These are phyloP conservation scores for Calycina marina DNA, from an alignment of 2,329 filamentous ascomycete species.

Conservation along the genomic window DNA sequence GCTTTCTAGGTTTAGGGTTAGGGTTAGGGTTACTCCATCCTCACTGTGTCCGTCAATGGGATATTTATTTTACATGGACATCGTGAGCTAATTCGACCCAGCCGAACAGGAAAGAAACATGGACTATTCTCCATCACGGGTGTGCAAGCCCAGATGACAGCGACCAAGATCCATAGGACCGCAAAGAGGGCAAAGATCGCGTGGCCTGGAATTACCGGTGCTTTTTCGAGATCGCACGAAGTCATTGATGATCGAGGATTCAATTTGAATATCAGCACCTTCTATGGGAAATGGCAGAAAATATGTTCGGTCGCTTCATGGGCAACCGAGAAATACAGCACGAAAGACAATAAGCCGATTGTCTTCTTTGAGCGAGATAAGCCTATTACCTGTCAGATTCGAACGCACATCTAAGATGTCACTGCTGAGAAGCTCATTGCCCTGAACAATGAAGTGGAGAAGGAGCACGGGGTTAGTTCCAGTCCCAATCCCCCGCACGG, in stretches of 20 bases:
- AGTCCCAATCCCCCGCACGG: constrained; percentile 27
- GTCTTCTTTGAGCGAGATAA: background rate
- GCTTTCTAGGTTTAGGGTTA: no score
- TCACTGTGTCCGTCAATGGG: no score
- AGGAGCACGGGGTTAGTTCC: constrained; percentile 23
- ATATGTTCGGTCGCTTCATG: background rate
- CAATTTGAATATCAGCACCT: background rate
- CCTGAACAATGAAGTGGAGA: background rate
- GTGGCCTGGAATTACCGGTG: background rate
- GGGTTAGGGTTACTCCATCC: no score
- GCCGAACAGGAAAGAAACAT: no score
- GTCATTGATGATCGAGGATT: background rate
- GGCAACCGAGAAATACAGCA: background rate
- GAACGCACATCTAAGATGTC: background rate
- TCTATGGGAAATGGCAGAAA: background rate
- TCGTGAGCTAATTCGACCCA: no score
- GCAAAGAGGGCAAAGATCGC: background rate
- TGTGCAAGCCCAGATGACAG: background rate
- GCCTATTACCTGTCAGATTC: background rate
- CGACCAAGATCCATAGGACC: background rate
- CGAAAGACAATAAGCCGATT: constrained; percentile 1
- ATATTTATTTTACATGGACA: no score
- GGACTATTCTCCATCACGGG: background rate
- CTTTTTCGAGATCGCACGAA: background rate
- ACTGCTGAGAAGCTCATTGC: background rate